These are phyloP conservation scores for Medicago arabica DNA, from an alignment of 306 rosid species.

Conservation along the genomic window DNA sequence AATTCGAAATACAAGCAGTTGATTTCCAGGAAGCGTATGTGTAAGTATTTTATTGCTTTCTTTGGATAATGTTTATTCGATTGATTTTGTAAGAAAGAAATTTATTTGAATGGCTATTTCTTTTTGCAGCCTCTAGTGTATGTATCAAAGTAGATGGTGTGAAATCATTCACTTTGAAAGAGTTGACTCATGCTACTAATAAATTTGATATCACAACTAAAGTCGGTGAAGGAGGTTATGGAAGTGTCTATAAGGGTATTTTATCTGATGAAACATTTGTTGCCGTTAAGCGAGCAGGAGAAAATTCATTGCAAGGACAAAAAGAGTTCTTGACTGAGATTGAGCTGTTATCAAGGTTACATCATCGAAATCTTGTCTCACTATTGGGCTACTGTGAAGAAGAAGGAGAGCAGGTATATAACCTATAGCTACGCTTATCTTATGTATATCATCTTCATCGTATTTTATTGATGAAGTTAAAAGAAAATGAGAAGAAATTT, in stretches of 20 bases:
- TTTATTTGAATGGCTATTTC: constrained; percentile 23
- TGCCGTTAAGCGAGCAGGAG: constrained; percentile 88
- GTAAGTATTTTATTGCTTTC: constrained; percentile 55
- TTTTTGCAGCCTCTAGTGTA: constrained; percentile 67
- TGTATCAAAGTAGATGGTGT: constrained; percentile 77
- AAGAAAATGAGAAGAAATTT: constrained; percentile 22
- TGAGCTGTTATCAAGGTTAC: constrained; percentile 83
- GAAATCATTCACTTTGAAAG: constrained; percentile 70
- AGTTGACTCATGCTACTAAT: constrained; percentile 71
- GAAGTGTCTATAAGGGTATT: constrained; percentile 88
- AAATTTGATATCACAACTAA: constrained; percentile 61
- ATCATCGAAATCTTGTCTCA: constrained; percentile 87
- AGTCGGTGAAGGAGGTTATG: constrained; percentile 97
- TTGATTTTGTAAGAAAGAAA: constrained; percentile 30
- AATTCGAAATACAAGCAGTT: constrained; percentile 38
- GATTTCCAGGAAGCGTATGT: constrained; percentile 56
- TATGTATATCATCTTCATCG: constrained; percentile 13
- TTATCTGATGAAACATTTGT: constrained; percentile 62
- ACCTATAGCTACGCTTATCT: constrained; percentile 20
- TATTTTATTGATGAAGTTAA: constrained; percentile 26
- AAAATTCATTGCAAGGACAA: constrained; percentile 89
- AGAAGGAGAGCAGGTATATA: constrained; percentile 78
- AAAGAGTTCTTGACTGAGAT: constrained; percentile 94
- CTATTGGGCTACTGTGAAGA: constrained; percentile 84
- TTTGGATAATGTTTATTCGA: constrained; percentile 14